Conservation (phyloP, 768 basidiomycete genomes). For the Trametopsis cervina region DNA sequence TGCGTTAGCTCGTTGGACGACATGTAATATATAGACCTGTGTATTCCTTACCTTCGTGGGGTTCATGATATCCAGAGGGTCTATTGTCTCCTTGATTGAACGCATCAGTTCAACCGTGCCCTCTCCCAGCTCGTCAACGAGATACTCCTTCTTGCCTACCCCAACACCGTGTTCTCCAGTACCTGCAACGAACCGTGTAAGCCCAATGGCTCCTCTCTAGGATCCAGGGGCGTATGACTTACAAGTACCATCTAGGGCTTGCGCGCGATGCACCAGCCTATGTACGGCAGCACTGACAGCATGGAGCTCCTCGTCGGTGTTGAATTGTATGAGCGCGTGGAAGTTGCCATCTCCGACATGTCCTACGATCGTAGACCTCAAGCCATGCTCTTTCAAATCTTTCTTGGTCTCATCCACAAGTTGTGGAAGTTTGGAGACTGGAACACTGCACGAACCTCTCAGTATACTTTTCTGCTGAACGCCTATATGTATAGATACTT, state of each 20-base stretch:
- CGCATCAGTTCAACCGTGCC: conserved; percentile 48
- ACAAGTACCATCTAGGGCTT: conserved; percentile 32
- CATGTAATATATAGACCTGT: neutral
- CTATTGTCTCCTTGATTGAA: conserved; percentile 37
- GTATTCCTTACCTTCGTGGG: conserved; percentile 40
- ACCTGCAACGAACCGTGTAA: conserved; percentile 13
- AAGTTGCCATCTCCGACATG: conserved; percentile 39
- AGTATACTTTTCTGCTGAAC: too few species aligned
- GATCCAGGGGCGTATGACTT: too few species aligned
- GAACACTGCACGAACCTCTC: conserved; percentile 25
- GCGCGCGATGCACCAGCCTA: conserved; percentile 28
- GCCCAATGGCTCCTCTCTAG: too few species aligned
- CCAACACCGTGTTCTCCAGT: conserved; percentile 43
- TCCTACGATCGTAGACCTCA: conserved; percentile 37
- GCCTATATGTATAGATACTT: too few species aligned
- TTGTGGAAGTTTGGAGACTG: conserved; percentile 27
- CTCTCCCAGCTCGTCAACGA: conserved; percentile 39
- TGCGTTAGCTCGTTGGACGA: conserved; percentile 1
- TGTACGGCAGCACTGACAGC: conserved; percentile 24
- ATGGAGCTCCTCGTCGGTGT: conserved; percentile 23
- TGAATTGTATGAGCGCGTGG: conserved; percentile 28
- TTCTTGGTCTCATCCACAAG: conserved; percentile 35
- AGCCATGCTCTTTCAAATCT: conserved; percentile 35
- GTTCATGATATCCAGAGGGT: conserved; percentile 41
- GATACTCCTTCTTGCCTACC: conserved; percentile 40